These are phyloP conservation scores for Neonectria punicea DNA, from an alignment of 2,329 filamentous ascomycete species.

Conservation along the genomic window DNA sequence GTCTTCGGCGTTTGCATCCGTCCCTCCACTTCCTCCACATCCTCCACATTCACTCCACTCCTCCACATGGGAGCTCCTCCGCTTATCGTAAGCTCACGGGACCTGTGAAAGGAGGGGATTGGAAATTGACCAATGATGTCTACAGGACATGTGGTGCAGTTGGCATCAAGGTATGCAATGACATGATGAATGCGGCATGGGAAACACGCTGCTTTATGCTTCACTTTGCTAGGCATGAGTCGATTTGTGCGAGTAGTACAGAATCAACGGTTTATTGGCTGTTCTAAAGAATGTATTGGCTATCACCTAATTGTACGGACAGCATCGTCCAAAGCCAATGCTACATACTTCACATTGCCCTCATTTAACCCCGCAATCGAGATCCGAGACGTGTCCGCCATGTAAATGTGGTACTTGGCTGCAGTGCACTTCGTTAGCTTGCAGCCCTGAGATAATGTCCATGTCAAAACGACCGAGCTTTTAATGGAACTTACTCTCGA, in stretches of 20 bases:
- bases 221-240: neutral
- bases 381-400: slow-evolving; percentile 21
- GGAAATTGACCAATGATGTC: neutral
- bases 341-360: slow-evolving; percentile 20
- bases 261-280: neutral
- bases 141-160: neutral
- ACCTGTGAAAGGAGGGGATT: neutral
- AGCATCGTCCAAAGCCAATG: slow-evolving; percentile 15
- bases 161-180: neutral
- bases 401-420: slow-evolving; percentile 24
- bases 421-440: neutral
- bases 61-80: slow-evolving; percentile 6
- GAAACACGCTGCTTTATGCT: neutral
- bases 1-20: neutral
- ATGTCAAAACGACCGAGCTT: neutral
- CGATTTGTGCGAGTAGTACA: too few species aligned
- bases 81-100: neutral
- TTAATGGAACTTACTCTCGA: slow-evolving; percentile 2
- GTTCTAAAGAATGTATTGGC: neutral
- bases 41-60: neutral
- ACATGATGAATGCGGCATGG: neutral
- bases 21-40: slow-evolving; percentile 3
- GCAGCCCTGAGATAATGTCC: neutral
- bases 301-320: slow-evolving; percentile 7
- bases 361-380: slow-evolving; percentile 24